phyloP scores from a whole-genome alignment of 371 early-diverging fungal genomes.

The Haplosporangium sp. region DNA sequence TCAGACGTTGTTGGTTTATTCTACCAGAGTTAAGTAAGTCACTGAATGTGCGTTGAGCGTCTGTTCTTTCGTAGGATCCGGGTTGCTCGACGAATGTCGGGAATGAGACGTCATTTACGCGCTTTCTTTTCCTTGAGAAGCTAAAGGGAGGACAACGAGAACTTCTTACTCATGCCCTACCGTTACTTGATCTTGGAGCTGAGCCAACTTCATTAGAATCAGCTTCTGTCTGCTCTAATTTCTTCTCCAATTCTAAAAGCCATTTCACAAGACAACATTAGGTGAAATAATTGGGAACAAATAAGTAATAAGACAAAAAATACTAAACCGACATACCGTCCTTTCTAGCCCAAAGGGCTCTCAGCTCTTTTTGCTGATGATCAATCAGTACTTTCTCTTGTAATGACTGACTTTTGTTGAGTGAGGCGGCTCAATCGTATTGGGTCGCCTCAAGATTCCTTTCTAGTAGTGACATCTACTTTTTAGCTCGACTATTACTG shows the following conservation, averaged over 20 bases:
- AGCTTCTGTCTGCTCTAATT: not conserved
- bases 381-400: not conserved
- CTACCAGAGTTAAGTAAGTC: too few species aligned
- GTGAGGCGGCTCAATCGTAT: not conserved
- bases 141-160: not conserved
- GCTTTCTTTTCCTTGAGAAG: not conserved
- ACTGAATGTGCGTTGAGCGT: too few species aligned
- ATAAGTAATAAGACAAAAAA: constrained; percentile 2
- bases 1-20: too few species aligned
- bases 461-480: not conserved
- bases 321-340: not conserved
- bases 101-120: too few species aligned
- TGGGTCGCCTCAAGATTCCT: not conserved
- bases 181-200: constrained; percentile 1
- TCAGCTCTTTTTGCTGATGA: not conserved
- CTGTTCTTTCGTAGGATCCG: too few species aligned
- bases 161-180: not conserved
- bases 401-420: not conserved
- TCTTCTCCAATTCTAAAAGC: not conserved
- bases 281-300: constrained; percentile 5
- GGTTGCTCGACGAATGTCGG: too few species aligned
- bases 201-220: constrained; percentile 3
- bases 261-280: not conserved
- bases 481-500: constrained; percentile 5
- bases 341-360: not conserved